phyloP scores from a whole-genome alignment of 164 flowering plant species.

The Warburgia ugandensis region DNA sequence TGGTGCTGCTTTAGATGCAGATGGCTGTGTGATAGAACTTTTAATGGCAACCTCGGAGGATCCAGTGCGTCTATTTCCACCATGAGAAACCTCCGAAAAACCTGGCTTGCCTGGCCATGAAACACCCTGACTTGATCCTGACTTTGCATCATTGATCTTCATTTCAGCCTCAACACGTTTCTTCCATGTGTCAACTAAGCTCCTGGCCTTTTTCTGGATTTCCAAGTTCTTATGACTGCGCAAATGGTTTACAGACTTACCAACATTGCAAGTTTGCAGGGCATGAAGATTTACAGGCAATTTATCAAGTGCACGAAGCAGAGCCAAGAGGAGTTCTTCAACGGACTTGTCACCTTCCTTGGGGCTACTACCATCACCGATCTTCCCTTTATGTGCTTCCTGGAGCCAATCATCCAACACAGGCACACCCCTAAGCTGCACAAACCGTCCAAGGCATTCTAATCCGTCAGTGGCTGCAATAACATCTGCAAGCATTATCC shows the following conservation, averaged over 20 bases:
- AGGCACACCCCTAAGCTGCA: conserved; percentile 74
- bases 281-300: conserved; percentile 86
- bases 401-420: conserved; percentile 93
- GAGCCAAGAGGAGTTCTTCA: conserved; percentile 77
- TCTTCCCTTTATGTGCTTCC: conserved; percentile 77
- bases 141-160: conserved; percentile 71
- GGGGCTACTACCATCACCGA: conserved; percentile 46
- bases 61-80: conserved; percentile 42
- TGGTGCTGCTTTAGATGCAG: conserved; percentile 42
- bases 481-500: conserved; percentile 69
- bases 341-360: conserved; percentile 63
- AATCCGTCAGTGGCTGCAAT: conserved; percentile 62
- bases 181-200: conserved; percentile 98
- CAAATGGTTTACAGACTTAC: conserved; percentile 81
- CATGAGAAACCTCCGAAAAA: conserved; percentile 48
- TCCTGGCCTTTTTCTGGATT: conserved; percentile 58
- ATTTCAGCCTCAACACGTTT: conserved; percentile 93
- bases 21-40: conserved; percentile 41
- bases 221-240: conserved; percentile 50
- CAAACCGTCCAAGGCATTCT: conserved; percentile 76
- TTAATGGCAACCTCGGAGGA: conserved; percentile 49
- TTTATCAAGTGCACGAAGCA: conserved; percentile 89
- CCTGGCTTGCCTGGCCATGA: conserved; percentile 55
- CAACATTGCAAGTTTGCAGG: conserved; percentile 69
- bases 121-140: conserved; percentile 51